phyloP scores from a whole-genome alignment of 108 stramenopile genomes.

The Skeletonema potamos region DNA sequence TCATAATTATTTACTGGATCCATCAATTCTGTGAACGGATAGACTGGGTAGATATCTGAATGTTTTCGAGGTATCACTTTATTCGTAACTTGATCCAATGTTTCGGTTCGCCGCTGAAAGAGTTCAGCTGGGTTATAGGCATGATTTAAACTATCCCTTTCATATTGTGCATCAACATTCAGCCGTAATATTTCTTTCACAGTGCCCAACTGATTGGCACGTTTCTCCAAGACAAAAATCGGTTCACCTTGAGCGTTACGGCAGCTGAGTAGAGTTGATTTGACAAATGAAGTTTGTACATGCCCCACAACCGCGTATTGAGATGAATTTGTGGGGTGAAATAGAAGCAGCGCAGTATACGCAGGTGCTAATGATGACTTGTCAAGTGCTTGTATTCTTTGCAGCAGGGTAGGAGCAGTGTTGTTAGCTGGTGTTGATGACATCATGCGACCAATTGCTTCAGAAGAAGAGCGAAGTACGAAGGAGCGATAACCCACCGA shows the following conservation, averaged over 20 bases:
- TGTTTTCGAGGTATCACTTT: conserved; percentile 7
- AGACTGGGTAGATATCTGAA: conserved; percentile 23
- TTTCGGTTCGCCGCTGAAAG: conserved; percentile 10
- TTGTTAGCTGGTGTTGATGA: background rate
- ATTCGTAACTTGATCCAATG: conserved; percentile 8
- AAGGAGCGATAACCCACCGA: too few relatives aligned
- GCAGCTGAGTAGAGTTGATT: conserved; percentile 12
- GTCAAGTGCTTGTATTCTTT: conserved; percentile 22
- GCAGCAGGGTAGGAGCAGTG: background rate
- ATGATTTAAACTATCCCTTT: background rate
- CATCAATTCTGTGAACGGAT: background rate
- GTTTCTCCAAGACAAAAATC: conserved; percentile 1
- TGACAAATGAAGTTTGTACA: conserved; percentile 12
- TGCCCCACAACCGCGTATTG: conserved; percentile 13
- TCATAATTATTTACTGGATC: background rate
- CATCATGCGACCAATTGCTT: background rate
- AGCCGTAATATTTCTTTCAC: conserved; percentile 5
- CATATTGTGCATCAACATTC: conserved; percentile 4
- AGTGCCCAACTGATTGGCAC: conserved; percentile 1
- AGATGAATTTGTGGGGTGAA: background rate
- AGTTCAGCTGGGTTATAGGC: background rate
- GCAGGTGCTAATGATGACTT: conserved; percentile 6
- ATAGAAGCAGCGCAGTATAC: conserved; percentile 12
- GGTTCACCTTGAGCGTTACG: conserved; percentile 1
- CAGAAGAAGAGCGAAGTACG: background rate